Evolutionary conservation across 75 land plant species (phyloP).

Genomic region (Isoetes taiwanensis): DNA sequence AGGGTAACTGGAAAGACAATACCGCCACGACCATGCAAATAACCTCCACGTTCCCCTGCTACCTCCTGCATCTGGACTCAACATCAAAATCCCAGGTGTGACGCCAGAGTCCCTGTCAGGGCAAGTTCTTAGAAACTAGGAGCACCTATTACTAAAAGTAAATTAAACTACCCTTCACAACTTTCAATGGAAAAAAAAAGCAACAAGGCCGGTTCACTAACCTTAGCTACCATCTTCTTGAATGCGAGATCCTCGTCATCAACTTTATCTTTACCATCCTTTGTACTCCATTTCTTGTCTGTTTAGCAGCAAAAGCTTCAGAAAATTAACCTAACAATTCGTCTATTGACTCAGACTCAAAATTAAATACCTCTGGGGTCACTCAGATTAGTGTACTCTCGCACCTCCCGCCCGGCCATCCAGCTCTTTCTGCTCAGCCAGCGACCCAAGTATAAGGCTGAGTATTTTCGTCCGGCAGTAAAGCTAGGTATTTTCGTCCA

Average conservation of each 20-base stretch:
- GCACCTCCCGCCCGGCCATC: constrained; percentile 92
- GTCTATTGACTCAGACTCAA: not conserved
- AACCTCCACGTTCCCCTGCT: constrained; percentile 99
- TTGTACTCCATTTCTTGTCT: constrained; percentile 78
- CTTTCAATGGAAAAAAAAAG: not conserved
- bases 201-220: constrained; percentile 55
- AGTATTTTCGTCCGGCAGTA: no score
- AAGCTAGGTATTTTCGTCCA: no score
- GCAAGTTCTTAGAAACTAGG: constrained; percentile 68
- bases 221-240: constrained; percentile 97
- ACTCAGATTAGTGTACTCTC: constrained; percentile 86
- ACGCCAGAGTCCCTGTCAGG: constrained; percentile 93
- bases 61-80: constrained; percentile 95
- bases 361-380: constrained; percentile 74
- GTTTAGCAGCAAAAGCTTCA: constrained; percentile 1
- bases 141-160: not conserved
- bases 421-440: not conserved
- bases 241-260: constrained; percentile 93
- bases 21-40: constrained; percentile 99
- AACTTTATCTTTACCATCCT: constrained; percentile 73
- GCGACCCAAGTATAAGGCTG: no score
- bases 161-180: not conserved
- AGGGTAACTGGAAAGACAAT: no score
- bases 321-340: constrained; percentile 1
- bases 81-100: constrained; percentile 31